phyloP scores from a whole-genome alignment of 805 yeast species.

The Millerozyma acaciae region DNA sequence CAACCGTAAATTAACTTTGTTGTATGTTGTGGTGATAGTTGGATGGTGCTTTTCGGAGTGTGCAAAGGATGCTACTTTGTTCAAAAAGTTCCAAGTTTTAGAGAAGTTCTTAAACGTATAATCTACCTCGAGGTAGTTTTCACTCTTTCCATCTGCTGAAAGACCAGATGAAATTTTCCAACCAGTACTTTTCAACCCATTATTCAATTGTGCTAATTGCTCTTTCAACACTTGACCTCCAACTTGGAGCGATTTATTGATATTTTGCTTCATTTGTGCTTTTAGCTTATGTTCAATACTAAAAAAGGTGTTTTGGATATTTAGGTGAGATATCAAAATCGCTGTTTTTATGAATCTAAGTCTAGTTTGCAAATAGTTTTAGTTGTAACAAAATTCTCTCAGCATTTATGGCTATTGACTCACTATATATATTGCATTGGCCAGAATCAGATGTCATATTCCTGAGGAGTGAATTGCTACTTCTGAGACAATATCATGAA shows the following conservation, averaged over 20 bases:
- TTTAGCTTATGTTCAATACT: too few relatives aligned
- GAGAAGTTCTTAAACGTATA: slow-evolving; percentile 49
- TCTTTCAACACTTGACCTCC: slow-evolving; percentile 3
- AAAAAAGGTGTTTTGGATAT: too few relatives aligned
- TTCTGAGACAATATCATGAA: slow-evolving; percentile 30
- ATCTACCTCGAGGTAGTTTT: slow-evolving; percentile 24
- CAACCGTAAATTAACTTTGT: slow-evolving; percentile 48
- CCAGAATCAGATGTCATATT: slow-evolving; percentile 23
- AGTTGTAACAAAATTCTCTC: background rate
- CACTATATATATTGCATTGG: slow-evolving; percentile 33
- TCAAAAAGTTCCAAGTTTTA: slow-evolving; percentile 65
- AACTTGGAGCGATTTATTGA: background rate
- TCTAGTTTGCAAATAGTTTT: too few relatives aligned
- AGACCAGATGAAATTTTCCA: slow-evolving; percentile 4
- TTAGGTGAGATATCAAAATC: too few relatives aligned
- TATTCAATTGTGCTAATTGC: slow-evolving; percentile 4
- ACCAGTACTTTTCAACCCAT: background rate
- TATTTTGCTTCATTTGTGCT: too few relatives aligned
- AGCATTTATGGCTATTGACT: slow-evolving; percentile 29
- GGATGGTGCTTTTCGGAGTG: slow-evolving; percentile 70
- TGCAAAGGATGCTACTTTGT: slow-evolving; percentile 52
- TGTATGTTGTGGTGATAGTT: slow-evolving; percentile 60
- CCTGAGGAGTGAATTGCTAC: slow-evolving; percentile 28
- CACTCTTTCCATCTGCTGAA: slow-evolving; percentile 1
- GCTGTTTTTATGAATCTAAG: too few relatives aligned